phyloP scores from a whole-genome alignment of 192 early-diverging fungal species.

The Allomyces macrogynus region DNA sequence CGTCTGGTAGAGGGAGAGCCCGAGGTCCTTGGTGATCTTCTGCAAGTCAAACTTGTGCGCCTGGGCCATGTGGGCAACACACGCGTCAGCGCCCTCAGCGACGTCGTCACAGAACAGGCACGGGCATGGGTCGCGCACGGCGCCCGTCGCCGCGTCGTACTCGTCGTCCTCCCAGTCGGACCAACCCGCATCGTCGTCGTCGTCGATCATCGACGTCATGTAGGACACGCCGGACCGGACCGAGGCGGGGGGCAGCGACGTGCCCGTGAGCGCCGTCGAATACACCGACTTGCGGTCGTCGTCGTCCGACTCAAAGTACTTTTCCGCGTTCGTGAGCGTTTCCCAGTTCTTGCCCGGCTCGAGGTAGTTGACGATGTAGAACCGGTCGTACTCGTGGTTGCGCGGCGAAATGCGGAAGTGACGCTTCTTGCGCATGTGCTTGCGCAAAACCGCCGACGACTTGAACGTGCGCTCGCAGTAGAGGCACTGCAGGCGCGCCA shows the following conservation, averaged over 20 bases:
- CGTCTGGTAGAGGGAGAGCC: conserved; percentile 64
- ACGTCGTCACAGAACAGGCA: conserved; percentile 63
- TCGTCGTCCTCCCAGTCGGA: conserved; percentile 61
- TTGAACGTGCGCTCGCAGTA: conserved; percentile 91
- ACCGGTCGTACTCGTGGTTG: conserved; percentile 78
- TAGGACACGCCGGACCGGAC: conserved; percentile 1
- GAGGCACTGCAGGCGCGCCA: conserved; percentile 56
- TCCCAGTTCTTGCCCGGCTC: conserved; percentile 87
- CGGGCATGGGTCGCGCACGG: conserved; percentile 37
- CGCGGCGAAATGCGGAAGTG: conserved; percentile 84
- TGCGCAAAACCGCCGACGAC: conserved; percentile 62
- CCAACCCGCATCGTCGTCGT: conserved; percentile 34
- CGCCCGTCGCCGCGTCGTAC: neutral
- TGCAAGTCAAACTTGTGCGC: conserved; percentile 59
- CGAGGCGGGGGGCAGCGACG: conserved; percentile 12
- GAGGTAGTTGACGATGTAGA: conserved; percentile 82
- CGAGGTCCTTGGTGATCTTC: conserved; percentile 21
- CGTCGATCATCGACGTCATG: conserved; percentile 8
- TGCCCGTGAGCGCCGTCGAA: conserved; percentile 44
- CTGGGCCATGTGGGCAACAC: conserved; percentile 49
- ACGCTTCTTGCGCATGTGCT: conserved; percentile 98
- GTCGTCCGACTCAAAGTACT: neutral
- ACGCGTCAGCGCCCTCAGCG: conserved; percentile 32
- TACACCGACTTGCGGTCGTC: conserved; percentile 46
- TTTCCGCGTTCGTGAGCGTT: conserved; percentile 15